These are phyloP conservation scores for Saururus chinensis DNA, from an alignment of 164 flowering plant species.

Conservation along the genomic window DNA sequence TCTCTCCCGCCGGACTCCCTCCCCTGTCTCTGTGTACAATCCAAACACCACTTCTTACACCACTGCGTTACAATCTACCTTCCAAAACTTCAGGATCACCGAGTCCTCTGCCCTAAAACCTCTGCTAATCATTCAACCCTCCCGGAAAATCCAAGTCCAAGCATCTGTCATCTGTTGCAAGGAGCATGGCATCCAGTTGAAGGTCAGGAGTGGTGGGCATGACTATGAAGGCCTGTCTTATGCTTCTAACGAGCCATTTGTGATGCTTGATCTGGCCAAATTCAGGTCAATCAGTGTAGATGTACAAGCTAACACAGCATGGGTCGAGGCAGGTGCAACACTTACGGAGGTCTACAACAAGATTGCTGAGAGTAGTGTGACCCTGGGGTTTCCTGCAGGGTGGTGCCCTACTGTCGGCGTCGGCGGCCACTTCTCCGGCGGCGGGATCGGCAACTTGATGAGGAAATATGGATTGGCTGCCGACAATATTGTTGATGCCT, in stretches of 20 bases:
- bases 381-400: too few relatives aligned
- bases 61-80: too few relatives aligned
- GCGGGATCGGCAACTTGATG: slow-evolving; percentile 5
- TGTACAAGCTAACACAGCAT: too few relatives aligned
- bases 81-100: too few relatives aligned
- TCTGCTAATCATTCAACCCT: slow-evolving; percentile 13
- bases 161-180: too few relatives aligned
- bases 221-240: slow-evolving; percentile 30
- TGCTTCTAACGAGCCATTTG: slow-evolving; percentile 8
- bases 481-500: slow-evolving; percentile 15
- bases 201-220: too few relatives aligned
- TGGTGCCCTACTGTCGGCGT: slow-evolving; percentile 5
- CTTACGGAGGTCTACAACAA: slow-evolving; percentile 22
- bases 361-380: slow-evolving; percentile 13
- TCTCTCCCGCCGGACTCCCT: too few relatives aligned
- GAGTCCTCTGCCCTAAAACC: too few relatives aligned
- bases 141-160: slow-evolving; percentile 12
- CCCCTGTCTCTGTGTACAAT: too few relatives aligned
- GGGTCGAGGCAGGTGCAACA: slow-evolving; percentile 24
- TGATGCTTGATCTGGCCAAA: slow-evolving; percentile 17
- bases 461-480: slow-evolving; percentile 9
- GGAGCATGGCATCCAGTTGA: too few relatives aligned
- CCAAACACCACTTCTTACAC: too few relatives aligned
- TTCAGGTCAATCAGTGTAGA: too few relatives aligned
- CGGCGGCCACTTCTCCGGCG: slow-evolving; percentile 5